Percentiles rank a stretch among this genome's conserved stretches.
These are phyloP conservation scores for Debaryomyces sp. DNA, from an alignment of 1,139 yeast genomes.

Conservation along the genomic window DNA sequence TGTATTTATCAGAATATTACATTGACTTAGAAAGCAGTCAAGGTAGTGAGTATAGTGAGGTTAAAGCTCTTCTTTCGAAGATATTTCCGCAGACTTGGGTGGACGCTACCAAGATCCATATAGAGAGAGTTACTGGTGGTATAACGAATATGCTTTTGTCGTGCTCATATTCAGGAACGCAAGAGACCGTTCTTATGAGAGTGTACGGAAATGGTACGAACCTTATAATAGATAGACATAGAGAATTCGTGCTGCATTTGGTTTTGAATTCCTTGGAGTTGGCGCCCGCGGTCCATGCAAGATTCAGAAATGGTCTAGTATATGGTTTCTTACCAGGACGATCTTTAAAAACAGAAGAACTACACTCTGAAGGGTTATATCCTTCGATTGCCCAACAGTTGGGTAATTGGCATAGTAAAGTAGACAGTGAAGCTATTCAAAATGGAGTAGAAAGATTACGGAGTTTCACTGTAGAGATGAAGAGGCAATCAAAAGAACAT, in stretches of 20 bases:
- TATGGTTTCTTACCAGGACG: slow-evolving; percentile 73
- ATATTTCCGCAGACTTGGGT: slow-evolving; percentile 41
- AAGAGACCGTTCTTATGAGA: slow-evolving; percentile 58
- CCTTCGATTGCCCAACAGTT: slow-evolving; percentile 66
- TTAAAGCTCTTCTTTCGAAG: slow-evolving; percentile 34
- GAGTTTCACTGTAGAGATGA: slow-evolving; percentile 30
- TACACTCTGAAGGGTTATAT: slow-evolving; percentile 49
- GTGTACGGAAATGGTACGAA: slow-evolving; percentile 80
- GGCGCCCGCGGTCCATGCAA: slow-evolving; percentile 71
- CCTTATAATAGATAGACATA: slow-evolving; percentile 71
- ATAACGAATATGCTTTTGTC: slow-evolving; percentile 74
- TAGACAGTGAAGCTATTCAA: slow-evolving; percentile 50
- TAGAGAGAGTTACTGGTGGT: slow-evolving; percentile 66
- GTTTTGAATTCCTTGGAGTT: slow-evolving; percentile 60
- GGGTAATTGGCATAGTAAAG: slow-evolving; percentile 69
- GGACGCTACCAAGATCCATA: slow-evolving; percentile 23
- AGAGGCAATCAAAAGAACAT: slow-evolving; percentile 14
- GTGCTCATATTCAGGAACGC: slow-evolving; percentile 36
- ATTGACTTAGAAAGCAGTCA: slow-evolving; percentile 38
- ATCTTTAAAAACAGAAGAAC: slow-evolving; percentile 59
- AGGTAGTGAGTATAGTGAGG: slow-evolving; percentile 31
- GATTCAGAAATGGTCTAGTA: slow-evolving; percentile 73
- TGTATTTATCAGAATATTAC: slow-evolving; percentile 42
- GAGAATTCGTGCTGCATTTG: slow-evolving; percentile 75
- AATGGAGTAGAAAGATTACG: slow-evolving; percentile 51